Evolutionary conservation across 1,139 yeast genomes (phyloP).

Genomic region (Suhomyces guaymorum): DNA sequence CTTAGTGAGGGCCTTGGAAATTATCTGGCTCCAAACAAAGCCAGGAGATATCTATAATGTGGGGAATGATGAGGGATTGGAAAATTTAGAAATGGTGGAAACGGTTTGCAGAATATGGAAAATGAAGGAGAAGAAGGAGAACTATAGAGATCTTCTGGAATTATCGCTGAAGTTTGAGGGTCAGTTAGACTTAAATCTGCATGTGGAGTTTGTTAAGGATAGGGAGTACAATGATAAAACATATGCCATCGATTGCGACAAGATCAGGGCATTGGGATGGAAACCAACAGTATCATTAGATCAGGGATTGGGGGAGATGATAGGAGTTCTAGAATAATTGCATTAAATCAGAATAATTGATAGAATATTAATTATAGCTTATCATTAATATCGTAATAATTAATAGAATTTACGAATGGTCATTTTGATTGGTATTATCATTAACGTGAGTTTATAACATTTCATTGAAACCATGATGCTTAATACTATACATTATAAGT

Average conservation of each 20-base stretch:
- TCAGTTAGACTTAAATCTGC: constrained; percentile 16
- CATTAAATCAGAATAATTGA: no score
- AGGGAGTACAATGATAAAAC: constrained; percentile 53
- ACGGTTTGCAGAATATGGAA: constrained; percentile 26
- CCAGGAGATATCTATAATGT: constrained; percentile 49
- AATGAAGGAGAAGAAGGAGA: no score
- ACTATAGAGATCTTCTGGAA: no score
- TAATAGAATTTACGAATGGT: no score
- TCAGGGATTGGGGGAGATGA: constrained; percentile 32
- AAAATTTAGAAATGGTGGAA: constrained; percentile 36
- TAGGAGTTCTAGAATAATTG: neutral
- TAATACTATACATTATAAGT: no score
- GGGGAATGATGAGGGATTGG: constrained; percentile 48
- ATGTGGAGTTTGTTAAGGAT: constrained; percentile 40
- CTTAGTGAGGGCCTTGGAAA: constrained; percentile 46
- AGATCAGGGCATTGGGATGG: constrained; percentile 51
- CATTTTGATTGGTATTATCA: no score
- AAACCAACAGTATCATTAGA: constrained; percentile 34
- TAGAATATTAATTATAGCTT: no score
- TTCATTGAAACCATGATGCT: no score
- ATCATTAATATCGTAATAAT: no score
- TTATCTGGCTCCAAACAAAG: constrained; percentile 26
- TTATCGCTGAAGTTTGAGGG: no score
- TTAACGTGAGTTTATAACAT: no score
- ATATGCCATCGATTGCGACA: constrained; percentile 44